Evolutionary conservation across 2,329 filamentous ascomycete genomes (phyloP).

Genomic region (Fusarium guadeloupense): DNA sequence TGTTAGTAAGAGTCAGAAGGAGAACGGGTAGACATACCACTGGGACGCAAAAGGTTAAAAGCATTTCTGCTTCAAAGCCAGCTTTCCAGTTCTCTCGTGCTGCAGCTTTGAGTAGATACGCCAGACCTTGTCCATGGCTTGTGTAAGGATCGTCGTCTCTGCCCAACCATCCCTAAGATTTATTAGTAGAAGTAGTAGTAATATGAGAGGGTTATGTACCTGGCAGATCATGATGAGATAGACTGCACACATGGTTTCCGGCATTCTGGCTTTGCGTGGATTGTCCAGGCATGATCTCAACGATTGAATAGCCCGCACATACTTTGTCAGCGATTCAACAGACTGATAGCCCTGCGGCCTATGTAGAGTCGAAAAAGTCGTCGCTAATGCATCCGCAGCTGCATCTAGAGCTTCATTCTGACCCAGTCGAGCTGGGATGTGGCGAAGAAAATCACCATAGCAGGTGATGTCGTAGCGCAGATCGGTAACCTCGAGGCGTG

Average conservation of each 20-base stretch:
- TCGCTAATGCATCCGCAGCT: slow-evolving; percentile 45
- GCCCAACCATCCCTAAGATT: slow-evolving; percentile 45
- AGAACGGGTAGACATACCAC: slow-evolving; percentile 41
- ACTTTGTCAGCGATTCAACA: slow-evolving; percentile 42
- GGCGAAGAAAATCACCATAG: slow-evolving; percentile 56
- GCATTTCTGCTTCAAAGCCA: slow-evolving; percentile 43
- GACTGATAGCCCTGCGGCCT: slow-evolving; percentile 21
- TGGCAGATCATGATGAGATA: slow-evolving; percentile 51
- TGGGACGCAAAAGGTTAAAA: slow-evolving; percentile 45
- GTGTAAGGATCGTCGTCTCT: slow-evolving; percentile 37
- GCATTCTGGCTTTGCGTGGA: slow-evolving; percentile 39
- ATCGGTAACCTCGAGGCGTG: slow-evolving; percentile 51
- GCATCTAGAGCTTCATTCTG: slow-evolving; percentile 57
- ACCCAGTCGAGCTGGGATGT: slow-evolving; percentile 58
- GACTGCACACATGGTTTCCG: slow-evolving; percentile 50
- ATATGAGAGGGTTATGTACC: slow-evolving; percentile 29
- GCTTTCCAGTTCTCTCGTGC: slow-evolving; percentile 38
- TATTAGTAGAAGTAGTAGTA: background rate
- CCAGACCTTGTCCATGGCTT: slow-evolving; percentile 47
- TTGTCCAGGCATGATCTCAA: slow-evolving; percentile 43
- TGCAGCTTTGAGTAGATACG: slow-evolving; percentile 45
- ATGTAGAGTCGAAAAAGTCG: slow-evolving; percentile 40
- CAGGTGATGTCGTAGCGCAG: slow-evolving; percentile 57
- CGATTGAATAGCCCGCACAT: slow-evolving; percentile 44
- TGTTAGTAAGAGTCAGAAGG: background rate